phyloP scores from a whole-genome alignment of 1,284 basidiomycete species.

The Microbotryomycetes sp. region DNA sequence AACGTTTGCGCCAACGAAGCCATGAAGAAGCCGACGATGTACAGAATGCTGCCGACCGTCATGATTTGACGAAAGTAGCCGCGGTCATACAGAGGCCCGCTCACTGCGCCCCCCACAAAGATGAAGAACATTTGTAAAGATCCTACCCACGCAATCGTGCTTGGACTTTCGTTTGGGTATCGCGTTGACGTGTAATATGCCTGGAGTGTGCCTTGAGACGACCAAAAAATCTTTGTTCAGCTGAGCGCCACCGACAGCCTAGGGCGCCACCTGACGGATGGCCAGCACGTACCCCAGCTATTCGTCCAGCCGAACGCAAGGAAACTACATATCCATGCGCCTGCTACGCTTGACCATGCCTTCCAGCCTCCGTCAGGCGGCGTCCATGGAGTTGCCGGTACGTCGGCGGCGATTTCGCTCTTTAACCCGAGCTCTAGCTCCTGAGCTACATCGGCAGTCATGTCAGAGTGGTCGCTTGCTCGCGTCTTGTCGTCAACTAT shows the following conservation, averaged over 20 bases:
- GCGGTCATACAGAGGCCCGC: slow-evolving; percentile 20
- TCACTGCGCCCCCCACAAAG: slow-evolving; percentile 13
- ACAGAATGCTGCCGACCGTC: slow-evolving; percentile 13
- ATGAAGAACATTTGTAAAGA: slow-evolving; percentile 21
- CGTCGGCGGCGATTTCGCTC: too few relatives aligned
- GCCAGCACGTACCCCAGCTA: not conserved
- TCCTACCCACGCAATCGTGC: slow-evolving; percentile 25
- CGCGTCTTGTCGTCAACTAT: not conserved
- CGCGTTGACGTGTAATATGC: not conserved
- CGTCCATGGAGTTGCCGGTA: not conserved
- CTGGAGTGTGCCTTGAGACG: not conserved
- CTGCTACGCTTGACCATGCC: slow-evolving; percentile 15
- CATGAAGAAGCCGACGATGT: slow-evolving; percentile 22
- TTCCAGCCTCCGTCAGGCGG: slow-evolving; percentile 14
- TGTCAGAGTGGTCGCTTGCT: not conserved
- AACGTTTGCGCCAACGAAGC: slow-evolving; percentile 15
- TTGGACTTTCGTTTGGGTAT: slow-evolving; percentile 3
- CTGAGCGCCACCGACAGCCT: too few relatives aligned
- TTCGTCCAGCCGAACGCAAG: slow-evolving; percentile 9
- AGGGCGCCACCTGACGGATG: not conserved
- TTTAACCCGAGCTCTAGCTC: too few relatives aligned
- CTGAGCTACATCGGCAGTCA: too few relatives aligned
- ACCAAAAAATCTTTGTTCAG: not conserved
- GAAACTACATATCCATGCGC: slow-evolving; percentile 6
- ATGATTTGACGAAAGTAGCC: slow-evolving; percentile 27